Base-by-base conservation (phyloP, 2,329 filamentous ascomycete species). In the Fusarium sarcochroum region DNA sequence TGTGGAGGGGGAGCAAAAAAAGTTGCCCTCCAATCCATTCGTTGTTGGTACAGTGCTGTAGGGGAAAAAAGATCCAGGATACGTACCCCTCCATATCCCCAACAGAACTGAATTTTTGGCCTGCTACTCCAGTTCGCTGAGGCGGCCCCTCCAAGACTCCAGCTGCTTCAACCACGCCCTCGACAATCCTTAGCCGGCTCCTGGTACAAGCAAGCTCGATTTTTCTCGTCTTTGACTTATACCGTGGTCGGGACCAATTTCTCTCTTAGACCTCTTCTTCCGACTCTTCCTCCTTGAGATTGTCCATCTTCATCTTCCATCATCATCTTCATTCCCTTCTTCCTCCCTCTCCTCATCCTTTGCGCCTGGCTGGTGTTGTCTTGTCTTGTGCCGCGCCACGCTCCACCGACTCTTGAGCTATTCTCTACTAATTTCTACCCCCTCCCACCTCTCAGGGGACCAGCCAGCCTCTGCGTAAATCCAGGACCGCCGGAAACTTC, bases 81-180 rank as follows among this genome's bases (percentile, higher is more conserved):
- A 74, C 72, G 72, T 74, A 74, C 70, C 72, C 72, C 70, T 73
- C 68, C 69, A 71, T 71, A 76, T 80, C 80, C 80, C 80, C 80
- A 83, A 81, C 77, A 81, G 77, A 80, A 79, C 78, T 78, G 78
- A 79, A 80, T 65, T 75, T 75, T 74, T 74, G 72, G 70, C 72
- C 72, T 72, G 71, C 56, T 67, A 63, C 66, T 74, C 69, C 68
- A 65, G 70, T 68, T 62, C 68, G 67, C 69, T 74, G 71, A 63
- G 68, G 68, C 62, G 71, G 70, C 61, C 68, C 68, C 68, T 70
- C 68, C 68, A 71, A 71, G 60, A 71, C 63, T 64, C 72, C 60
- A 52, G 71, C 55, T 64, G 71, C 59, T 69, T 71, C 69, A 62
- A 59, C 66, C 66, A 69, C 63, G 57, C 68, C 66, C 73, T 70